Evolutionary conservation across 306 rosid species (phyloP), one percentile per base, ranked within the genome.

Genomic region (Citrullus amarus): DNA sequence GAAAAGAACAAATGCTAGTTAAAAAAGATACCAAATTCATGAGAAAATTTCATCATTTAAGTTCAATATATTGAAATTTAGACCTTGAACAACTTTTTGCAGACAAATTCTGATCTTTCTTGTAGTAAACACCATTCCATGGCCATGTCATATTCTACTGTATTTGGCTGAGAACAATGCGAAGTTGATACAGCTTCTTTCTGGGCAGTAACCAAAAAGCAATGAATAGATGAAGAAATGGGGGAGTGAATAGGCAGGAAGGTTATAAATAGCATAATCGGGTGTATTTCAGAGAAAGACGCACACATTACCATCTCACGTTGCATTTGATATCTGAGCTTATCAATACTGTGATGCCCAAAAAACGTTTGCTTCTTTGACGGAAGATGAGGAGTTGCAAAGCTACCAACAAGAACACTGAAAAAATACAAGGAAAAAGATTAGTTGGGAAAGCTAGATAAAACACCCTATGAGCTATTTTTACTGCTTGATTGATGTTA

Each of bases 401-500:
- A 9, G 70, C 88, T 88, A 80, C 87, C 98, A 80, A 91, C 85
- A 66, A 95, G 93, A 22, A 91, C 96, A 54, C 99, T 92, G 85
- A 43, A 78, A 79, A 65, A 30, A 62, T 14, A 50, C 9, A 8
- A 56, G 43, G n/a, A 51, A 38, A 56, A 44, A 32, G 56, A 4
- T 80, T 60, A 51, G 74, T 53, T 36, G 36, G 65, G 5, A 68
- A 56, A 53, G 57, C 34, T 53, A 53, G 20, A 53, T 53, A 53
- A 53, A 16, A 53, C 57, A 53, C 57, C 57, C 17, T 53, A 1
- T 16, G 57, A 53, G 57, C 57, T 53, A 53, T 53, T 16, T 53
- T 53, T 53, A 53, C 7, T 15, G 57, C 57, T 53, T 16, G n/a
- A 16, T 53, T 53, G 57, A 53, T 53, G 57, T 4, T 51, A 51